These are phyloP conservation scores for Phytophthora megakarya DNA, from an alignment of 352 stramenopile genomes.

Conservation along the genomic window DNA sequence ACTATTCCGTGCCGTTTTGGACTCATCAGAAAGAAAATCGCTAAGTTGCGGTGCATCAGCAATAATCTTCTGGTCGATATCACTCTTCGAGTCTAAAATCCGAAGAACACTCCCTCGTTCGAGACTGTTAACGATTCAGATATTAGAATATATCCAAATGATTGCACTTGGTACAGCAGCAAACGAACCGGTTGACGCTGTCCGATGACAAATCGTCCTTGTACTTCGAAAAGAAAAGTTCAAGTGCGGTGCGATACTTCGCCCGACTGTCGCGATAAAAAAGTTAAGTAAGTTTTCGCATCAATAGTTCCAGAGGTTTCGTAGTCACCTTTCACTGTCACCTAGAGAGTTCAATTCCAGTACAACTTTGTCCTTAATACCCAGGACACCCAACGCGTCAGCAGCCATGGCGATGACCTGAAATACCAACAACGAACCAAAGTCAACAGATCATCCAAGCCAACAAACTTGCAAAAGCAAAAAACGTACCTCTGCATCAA, in stretches of 20 bases:
- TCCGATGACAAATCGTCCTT: constrained; percentile 73
- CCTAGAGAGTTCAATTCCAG: constrained; percentile 87
- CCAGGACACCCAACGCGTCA: constrained; percentile 56
- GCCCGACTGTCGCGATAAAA: constrained; percentile 46
- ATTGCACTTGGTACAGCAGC: not conserved
- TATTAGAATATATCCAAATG: constrained; percentile 1
- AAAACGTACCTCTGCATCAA: constrained; percentile 72
- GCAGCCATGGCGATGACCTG: constrained; percentile 84
- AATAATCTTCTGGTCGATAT: constrained; percentile 69
- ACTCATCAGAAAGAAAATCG: constrained; percentile 67
- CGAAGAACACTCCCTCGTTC: constrained; percentile 84
- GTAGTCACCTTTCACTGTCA: constrained; percentile 69
- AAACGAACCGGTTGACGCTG: constrained; percentile 69
- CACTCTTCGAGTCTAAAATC: constrained; percentile 87
- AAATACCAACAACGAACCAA: not conserved
- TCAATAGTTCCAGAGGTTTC: not conserved
- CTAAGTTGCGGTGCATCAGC: constrained; percentile 66
- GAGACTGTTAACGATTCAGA: constrained; percentile 40
- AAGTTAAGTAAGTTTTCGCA: not conserved
- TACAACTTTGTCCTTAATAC: constrained; percentile 60
- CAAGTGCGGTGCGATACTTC: constrained; percentile 69
- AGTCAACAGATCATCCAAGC: too few species aligned
- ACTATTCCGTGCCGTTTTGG: constrained; percentile 42
- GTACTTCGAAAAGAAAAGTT: constrained; percentile 66
- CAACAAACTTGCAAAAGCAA: not conserved